These are phyloP conservation scores for Pyricularia sp. DNA, from an alignment of 2,329 filamentous ascomycete genomes.

Conservation along the genomic window DNA sequence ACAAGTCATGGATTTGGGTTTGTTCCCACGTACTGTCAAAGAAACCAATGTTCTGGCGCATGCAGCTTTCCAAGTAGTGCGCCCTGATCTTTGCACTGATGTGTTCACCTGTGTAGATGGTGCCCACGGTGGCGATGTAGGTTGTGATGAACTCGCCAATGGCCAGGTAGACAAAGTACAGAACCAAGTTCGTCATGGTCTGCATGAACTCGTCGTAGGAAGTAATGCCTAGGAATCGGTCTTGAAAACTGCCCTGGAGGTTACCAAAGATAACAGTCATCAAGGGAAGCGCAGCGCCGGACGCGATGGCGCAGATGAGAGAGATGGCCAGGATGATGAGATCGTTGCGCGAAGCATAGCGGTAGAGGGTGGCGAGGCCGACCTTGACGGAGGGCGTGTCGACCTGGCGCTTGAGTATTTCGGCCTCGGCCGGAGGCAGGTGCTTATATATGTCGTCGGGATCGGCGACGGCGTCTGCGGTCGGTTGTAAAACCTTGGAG, in stretches of 20 bases:
- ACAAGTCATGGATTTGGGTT: not conserved
- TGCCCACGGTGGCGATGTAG: slow-evolving; percentile 76
- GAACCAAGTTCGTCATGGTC: slow-evolving; percentile 60
- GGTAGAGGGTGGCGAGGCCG: not conserved
- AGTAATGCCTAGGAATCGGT: not conserved
- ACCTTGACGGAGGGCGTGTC: not conserved
- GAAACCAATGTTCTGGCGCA: slow-evolving; percentile 84
- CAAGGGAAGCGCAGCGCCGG: slow-evolving; percentile 65
- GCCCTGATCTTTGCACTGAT: slow-evolving; percentile 71
- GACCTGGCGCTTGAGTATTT: not conserved
- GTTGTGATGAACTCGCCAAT: slow-evolving; percentile 70
- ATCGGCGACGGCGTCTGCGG: slow-evolving; percentile 5
- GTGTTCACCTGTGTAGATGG: slow-evolving; percentile 80
- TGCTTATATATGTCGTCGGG: not conserved
- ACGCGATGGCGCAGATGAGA: slow-evolving; percentile 55
- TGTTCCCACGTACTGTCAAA: slow-evolving; percentile 53
- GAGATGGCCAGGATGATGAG: slow-evolving; percentile 50
- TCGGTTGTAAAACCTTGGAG: slow-evolving; percentile 24
- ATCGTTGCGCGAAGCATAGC: not conserved
- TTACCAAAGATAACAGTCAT: slow-evolving; percentile 49
- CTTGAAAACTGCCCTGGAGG: slow-evolving; percentile 33
- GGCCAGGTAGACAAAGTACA: slow-evolving; percentile 81
- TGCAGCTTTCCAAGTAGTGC: slow-evolving; percentile 73
- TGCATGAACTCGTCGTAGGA: slow-evolving; percentile 36
- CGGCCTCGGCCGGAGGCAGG: not conserved